Base-by-base conservation (phyloP, 345 rosid genomes). In the Tarenaya hassleriana region DNA sequence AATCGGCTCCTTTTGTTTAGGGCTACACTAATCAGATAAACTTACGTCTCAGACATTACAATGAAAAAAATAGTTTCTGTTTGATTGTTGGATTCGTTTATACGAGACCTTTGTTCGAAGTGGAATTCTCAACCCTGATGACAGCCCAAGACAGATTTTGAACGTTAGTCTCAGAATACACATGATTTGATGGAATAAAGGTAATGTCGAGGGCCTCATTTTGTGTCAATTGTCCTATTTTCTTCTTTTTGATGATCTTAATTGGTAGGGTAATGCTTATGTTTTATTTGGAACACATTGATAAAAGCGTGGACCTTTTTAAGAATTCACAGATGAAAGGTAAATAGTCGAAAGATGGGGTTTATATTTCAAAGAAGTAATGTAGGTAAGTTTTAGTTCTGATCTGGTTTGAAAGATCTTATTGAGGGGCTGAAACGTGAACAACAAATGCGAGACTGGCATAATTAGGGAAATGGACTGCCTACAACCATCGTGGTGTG, bases 311-410 rank as follows among this genome's bases (percentile, higher is more conserved):
- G 97, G 95, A 62, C 75, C 84, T 80, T 92, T 78, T 73, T 77
- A 88, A 85, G 82, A 94, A 70, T 92, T 83, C 91, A 56, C 92
- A 94, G 88, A 82, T 90, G 95, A 89, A 95, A 91, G 98, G 96
- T 87, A 96, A 91, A 91, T 88, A 83, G 97, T 81, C 95, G 74
- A 94, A 86, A 88, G 99, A 94, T 80, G 99, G 89, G 82, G 79
- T 83, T 60, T 86, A 94, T 66, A 70, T 77, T 79, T 86, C 97
- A 77, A 92, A 92, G 96, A 92, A 88, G 88, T 97, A 95, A 63
- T 88, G 97, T 88, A 92, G 99, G 98, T 92, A 85, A 88, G 18
- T 39, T 70, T 74, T 77, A 77, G 90, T 83, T 74, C 80, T 76
- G 79, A 75, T 70, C 75, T n/a, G n/a, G n/a, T n/a, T n/a, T n/a